These are phyloP conservation scores for Candida nonsorbophila DNA, from an alignment of 805 yeast genomes.

Conservation along the genomic window DNA sequence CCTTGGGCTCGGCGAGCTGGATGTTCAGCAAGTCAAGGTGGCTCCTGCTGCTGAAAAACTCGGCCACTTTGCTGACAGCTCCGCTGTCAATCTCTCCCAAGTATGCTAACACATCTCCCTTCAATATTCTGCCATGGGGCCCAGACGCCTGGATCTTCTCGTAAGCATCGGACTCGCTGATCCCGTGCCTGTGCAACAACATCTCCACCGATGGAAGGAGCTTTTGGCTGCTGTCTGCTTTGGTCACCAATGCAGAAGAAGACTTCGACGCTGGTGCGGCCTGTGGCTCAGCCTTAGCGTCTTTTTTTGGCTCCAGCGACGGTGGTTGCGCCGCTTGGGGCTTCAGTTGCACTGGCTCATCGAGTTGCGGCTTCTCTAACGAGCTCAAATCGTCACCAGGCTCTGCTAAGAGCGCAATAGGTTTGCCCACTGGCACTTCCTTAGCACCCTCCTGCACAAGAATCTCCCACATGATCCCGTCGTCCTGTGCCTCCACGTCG, in stretches of 20 bases:
- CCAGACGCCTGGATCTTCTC: constrained; percentile 77
- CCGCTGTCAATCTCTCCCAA: constrained; percentile 65
- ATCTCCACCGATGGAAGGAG: constrained; percentile 76
- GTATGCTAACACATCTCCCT: constrained; percentile 87
- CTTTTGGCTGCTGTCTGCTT: constrained; percentile 63
- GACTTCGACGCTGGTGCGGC: constrained; percentile 8
- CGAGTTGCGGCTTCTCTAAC: constrained; percentile 53
- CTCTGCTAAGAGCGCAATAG: constrained; percentile 88
- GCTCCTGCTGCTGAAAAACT: constrained; percentile 49
- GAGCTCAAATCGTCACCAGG: constrained; percentile 73
- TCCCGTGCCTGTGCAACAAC: constrained; percentile 54
- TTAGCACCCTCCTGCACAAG: constrained; percentile 65
- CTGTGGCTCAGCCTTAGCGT: constrained; percentile 4
- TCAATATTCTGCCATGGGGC: constrained; percentile 78
- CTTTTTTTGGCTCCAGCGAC: constrained; percentile 12
- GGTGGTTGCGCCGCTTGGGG: constrained; percentile 6
- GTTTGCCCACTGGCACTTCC: constrained; percentile 77
- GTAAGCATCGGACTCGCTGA: constrained; percentile 68
- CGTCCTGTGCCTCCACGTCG: constrained; percentile 86
- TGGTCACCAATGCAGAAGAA: constrained; percentile 14
- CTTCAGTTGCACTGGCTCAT: constrained; percentile 9
- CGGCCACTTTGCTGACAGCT: constrained; percentile 48
- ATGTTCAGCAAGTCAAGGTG: constrained; percentile 66
- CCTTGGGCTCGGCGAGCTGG: constrained; percentile 39
- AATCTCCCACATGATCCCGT: constrained; percentile 83